Evolutionary conservation across 2,329 filamentous ascomycete species (phyloP), one percentile per base, ranked within the genome.

Genomic region (Fusarium anguioides): DNA sequence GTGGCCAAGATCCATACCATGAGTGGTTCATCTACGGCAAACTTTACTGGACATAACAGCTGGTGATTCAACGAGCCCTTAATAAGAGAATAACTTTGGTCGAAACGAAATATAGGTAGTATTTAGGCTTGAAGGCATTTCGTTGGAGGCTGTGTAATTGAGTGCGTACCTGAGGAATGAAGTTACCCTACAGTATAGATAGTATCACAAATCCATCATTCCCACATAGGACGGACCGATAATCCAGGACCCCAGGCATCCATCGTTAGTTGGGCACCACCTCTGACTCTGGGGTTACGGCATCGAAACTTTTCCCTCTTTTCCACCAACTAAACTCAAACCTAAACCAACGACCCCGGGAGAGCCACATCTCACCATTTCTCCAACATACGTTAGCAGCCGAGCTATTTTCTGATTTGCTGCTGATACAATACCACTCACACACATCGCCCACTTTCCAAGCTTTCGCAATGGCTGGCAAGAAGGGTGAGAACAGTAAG

Each of bases 401-500:
- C 55, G 24, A 50, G 33, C 29, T 57, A 45, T 45, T 42, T 23
- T 36, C 58, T 44, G 42, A 57, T 44, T 46, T 60, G 53, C 55
- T 45, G 37, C 53, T 49, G 51, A 49, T 46, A 48, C 37, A 39
- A 27, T 59, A 56, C 36, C 20, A 61, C 47, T 62, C 61, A 59
- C 17, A 40, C 53, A 14, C 44, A 35, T 47, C 60, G 42, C 56
- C 60, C 55, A 69, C 56, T 55, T 56, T 47, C 51, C 57, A 53
- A 59, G 31, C 18, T 21, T 42, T 63, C 50, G 69, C 69, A 68
- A 94, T 94, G 91, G 90, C 84, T 26, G 86, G 85, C 72, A 93
- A 92, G 80, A 94, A 92, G 79, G 87, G 82, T 52, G 94, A 96
- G 66, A 93, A 91, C 81, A 91, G 86, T 78, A 98, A 97, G 82